phyloP scores from a whole-genome alignment of 495 filamentous ascomycete genomes.

The Corynascus novoguineensis region DNA sequence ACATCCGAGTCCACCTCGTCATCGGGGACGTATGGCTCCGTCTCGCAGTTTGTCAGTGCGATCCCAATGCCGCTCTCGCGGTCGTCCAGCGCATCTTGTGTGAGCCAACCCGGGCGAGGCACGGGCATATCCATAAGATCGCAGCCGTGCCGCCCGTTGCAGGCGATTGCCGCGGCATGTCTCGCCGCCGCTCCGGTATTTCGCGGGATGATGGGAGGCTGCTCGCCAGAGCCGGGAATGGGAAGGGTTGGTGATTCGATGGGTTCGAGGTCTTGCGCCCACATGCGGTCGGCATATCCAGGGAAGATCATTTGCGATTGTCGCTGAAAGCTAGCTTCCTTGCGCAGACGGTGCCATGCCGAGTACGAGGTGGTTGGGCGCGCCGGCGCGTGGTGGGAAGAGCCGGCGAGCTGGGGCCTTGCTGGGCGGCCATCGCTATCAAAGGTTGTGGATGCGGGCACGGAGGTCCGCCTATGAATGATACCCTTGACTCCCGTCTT shows the following conservation, averaged over 20 bases:
- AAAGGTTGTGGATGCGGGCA: slow-evolving; percentile 32
- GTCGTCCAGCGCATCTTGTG: slow-evolving; percentile 47
- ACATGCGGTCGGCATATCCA: slow-evolving; percentile 30
- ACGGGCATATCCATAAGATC: slow-evolving; percentile 38
- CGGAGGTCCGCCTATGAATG: slow-evolving; percentile 43
- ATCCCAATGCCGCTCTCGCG: slow-evolving; percentile 78
- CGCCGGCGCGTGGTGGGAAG: slow-evolving; percentile 3
- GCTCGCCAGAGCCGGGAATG: slow-evolving; percentile 43
- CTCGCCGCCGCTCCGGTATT: slow-evolving; percentile 63
- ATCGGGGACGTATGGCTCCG: slow-evolving; percentile 34
- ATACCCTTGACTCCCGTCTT: slow-evolving; percentile 37
- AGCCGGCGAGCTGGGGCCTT: slow-evolving; percentile 19
- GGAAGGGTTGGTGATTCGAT: slow-evolving; percentile 38
- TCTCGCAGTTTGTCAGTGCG: slow-evolving; percentile 50
- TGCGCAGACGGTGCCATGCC: slow-evolving; percentile 44
- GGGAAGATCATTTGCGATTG: slow-evolving; percentile 38
- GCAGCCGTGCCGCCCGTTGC: slow-evolving; percentile 51
- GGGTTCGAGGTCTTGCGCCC: slow-evolving; percentile 28
- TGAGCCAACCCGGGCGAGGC: slow-evolving; percentile 30
- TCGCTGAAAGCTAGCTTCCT: slow-evolving; percentile 45
- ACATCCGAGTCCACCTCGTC: slow-evolving; percentile 30
- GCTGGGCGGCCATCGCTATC: slow-evolving; percentile 27
- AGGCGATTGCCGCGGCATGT: slow-evolving; percentile 60
- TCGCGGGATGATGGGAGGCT: slow-evolving; percentile 49
- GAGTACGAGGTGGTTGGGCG: slow-evolving; percentile 44